Percentiles rank a stretch among this genome's conserved stretches.
These are phyloP conservation scores for Knufia petricola DNA, from an alignment of 2,329 filamentous ascomycete species.

Conservation along the genomic window DNA sequence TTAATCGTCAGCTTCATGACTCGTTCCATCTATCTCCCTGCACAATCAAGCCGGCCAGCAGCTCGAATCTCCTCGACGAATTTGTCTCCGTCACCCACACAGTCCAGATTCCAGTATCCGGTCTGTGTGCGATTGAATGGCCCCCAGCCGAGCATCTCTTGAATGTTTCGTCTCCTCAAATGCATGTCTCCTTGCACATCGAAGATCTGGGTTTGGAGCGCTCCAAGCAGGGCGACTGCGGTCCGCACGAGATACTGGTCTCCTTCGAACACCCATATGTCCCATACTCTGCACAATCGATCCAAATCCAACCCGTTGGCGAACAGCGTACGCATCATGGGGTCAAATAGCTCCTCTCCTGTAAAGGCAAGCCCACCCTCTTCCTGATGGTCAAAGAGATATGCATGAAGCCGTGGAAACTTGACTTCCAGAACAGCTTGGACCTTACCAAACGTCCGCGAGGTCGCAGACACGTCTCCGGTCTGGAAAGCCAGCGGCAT, in stretches of 20 bases:
- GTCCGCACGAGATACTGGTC: slow-evolving; percentile 41
- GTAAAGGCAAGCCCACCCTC: slow-evolving; percentile 23
- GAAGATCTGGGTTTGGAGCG: slow-evolving; percentile 35
- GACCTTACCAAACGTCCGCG: slow-evolving; percentile 47
- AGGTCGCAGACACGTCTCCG: slow-evolving; percentile 46
- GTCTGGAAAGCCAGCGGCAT: slow-evolving; percentile 53
- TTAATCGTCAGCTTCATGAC: slow-evolving; percentile 5
- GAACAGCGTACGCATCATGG: slow-evolving; percentile 46
- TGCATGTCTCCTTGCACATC: slow-evolving; percentile 31
- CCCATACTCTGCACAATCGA: slow-evolving; percentile 48
- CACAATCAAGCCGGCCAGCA: slow-evolving; percentile 31
- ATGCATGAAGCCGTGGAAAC: slow-evolving; percentile 44
- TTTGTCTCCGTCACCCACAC: slow-evolving; percentile 32
- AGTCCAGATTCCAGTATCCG: slow-evolving; percentile 34
- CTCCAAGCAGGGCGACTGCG: slow-evolving; percentile 34
- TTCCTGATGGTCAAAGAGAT: slow-evolving; percentile 35
- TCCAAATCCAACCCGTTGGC: slow-evolving; percentile 44
- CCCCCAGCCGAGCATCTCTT: slow-evolving; percentile 27
- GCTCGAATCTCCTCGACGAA: slow-evolving; percentile 35
- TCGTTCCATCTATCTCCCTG: slow-evolving; percentile 14
- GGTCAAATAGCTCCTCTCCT: slow-evolving; percentile 39
- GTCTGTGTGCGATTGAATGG: slow-evolving; percentile 28
- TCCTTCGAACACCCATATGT: slow-evolving; percentile 53
- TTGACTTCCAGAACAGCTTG: slow-evolving; percentile 50
- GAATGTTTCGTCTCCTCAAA: slow-evolving; percentile 23